Percentiles rank a stretch among this genome's conserved stretches.
Conservation (phyloP, 805 yeast species). For the Candida krabiensis region DNA sequence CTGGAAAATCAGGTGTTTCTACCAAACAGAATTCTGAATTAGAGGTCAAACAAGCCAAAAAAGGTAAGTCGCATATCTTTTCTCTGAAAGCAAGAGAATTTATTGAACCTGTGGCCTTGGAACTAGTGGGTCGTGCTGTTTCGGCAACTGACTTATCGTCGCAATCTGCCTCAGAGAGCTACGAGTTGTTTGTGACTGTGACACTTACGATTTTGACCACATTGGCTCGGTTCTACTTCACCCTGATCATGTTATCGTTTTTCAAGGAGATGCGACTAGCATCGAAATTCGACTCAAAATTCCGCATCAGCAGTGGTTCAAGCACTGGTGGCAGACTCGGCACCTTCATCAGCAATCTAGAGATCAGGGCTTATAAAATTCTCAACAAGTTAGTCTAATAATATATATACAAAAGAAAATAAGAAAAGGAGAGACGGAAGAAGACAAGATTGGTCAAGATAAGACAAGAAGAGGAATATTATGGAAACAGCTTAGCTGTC, state of each 20-base stretch:
- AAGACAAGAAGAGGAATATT: no score
- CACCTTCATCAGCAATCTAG: conserved; percentile 7
- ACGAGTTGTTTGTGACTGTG: conserved; percentile 59
- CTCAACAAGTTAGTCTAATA: conserved; percentile 16
- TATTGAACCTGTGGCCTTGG: conserved; percentile 10
- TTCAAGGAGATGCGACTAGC: conserved; percentile 54
- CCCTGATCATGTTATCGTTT: conserved; percentile 57
- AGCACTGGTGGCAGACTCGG: conserved; percentile 8
- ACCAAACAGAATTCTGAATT: not conserved
- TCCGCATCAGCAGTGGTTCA: conserved; percentile 20
- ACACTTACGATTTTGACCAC: conserved; percentile 49
- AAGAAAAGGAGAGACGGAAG: no score
- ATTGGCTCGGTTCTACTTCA: conserved; percentile 56
- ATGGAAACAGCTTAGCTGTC: no score
- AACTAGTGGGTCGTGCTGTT: conserved; percentile 6
- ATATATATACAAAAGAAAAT: conserved; percentile 1
- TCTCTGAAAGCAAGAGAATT: conserved; percentile 1
- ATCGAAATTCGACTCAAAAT: conserved; percentile 36
- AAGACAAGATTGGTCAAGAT: no score
- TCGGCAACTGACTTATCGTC: conserved; percentile 32
- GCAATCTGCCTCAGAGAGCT: conserved; percentile 63
- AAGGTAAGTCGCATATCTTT: not conserved
- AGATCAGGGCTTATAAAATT: conserved; percentile 20
- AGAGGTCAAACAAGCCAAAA: not conserved
- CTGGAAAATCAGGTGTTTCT: not conserved